Evolutionary conservation across 352 stramenopile genomes (phyloP), one percentile per base, ranked within the genome.

Genomic region (Globisporangium perplexum): DNA sequence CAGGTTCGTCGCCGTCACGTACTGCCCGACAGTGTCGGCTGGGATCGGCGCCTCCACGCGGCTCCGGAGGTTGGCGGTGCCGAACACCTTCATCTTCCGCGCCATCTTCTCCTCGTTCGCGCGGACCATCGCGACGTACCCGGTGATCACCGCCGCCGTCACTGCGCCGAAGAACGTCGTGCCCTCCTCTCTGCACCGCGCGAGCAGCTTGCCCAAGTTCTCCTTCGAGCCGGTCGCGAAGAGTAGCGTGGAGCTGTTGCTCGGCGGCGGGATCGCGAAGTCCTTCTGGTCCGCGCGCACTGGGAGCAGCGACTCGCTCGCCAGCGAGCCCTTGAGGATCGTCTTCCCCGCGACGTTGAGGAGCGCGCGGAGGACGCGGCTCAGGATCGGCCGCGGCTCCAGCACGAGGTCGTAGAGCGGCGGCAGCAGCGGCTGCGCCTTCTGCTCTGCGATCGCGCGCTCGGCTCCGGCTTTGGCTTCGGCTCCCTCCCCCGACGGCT

Each of bases 361-460:
- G 2, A 51, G 60, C 38, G 74, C 66, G 49, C 60, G 63, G 7
- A 57, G 60, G 2, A 66, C 18, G 23, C 42, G 61, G 28, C 49
- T 54, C 23, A 61, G 39, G 23, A 66, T 50, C 23, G 63, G 52
- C 36, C 57, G 66, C 38, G 47, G 26, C 45, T 59, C 60, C 33
- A 72, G 39, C 38, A 43, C 53, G 53, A 69, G 60, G 28, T 82
- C 54, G 59, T 81, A 84, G 20, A 80, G 63, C 15, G 71, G 75
- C 3, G 43, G 44, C 2, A 54, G 60, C 46, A 72, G 42, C 1
- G 60, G 64, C 24, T 63, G 41, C 48, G 66, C 47, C 33, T 55
- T 54, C 15, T 38, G 33, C 33, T 1, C 30, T 17, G 14, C 62
- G 39, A 26, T 67, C 54, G 2, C 47, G 39, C 30, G 33, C 50